Base-by-base conservation (phyloP, 352 stramenopile genomes). In the Phytophthora sp. region DNA sequence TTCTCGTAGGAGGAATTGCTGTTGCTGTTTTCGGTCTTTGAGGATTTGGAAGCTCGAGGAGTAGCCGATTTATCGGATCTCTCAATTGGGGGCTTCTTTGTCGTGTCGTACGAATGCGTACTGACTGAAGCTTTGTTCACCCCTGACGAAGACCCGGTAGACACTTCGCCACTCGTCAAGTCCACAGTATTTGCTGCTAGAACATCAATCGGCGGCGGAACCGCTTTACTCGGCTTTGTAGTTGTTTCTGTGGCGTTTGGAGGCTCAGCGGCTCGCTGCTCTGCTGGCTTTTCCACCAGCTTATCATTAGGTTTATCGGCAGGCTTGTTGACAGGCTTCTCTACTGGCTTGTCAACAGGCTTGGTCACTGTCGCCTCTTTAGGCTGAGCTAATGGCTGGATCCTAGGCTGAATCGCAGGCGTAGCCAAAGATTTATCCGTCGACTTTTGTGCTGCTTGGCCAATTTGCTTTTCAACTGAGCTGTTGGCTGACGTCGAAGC, bases 171-270 rank as follows among this genome's bases (percentile, higher is more conserved):
- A 20, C 27, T 57, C 10, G 54, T 64, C 32, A 61, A 60, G 20
- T 75, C 62, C 13, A 71, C 34, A 26, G 46, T 70, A 24, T 70
- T 54, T 12, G 37, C 51, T 30, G 38, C 21, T 37, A 52, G n/a
- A n/a, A n/a, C 54, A 52, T 62, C 42, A 62, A 70, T 62, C 21
- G 41, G 30, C 10, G 35, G 27, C 4, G 21, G 44, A 4, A 37
- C 34, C 39, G n/a, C 2, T 34, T 59, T 62, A 26, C 35, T 53
- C 12, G 41, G 13, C 13, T 34, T 62, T 6, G 30, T 27, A 9
- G 31, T 4, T 23, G 26, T 68, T 5, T 35, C 31, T 3, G 27
- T 39, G 18, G 18, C 18, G 35, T 13, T 54, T 20, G 43, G 44
- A 4, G 28, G n/a, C 27, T 68, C 63, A 15, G 50, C 28, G 30